A percentile compares a stretch with the other conserved stretches of the same genome.
These are phyloP conservation scores for Corymbia citriodora DNA, from an alignment of 441 rosid genomes.

Conservation along the genomic window DNA sequence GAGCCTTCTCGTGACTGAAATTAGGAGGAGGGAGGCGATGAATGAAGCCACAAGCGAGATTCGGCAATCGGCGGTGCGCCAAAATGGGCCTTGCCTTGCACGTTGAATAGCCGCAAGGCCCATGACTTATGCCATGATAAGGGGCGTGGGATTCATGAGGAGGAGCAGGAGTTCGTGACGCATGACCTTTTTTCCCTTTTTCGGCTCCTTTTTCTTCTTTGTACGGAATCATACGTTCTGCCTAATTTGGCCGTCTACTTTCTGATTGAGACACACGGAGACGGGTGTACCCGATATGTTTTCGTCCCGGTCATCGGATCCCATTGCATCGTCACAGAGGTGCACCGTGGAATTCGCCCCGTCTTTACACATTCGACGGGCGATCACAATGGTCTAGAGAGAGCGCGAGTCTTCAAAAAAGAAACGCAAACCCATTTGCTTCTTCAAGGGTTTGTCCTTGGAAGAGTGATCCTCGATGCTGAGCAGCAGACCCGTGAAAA, in stretches of 20 bases:
- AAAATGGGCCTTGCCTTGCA: not conserved
- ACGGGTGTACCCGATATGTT: not conserved
- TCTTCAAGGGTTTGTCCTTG: not conserved
- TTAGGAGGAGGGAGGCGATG: not conserved
- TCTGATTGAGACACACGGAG: not conserved
- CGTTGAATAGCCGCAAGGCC: not conserved
- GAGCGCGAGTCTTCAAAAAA: not conserved
- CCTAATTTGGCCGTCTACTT: not conserved
- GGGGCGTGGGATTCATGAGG: not conserved
- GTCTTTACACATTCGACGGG: not conserved
- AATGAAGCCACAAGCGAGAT: not conserved
- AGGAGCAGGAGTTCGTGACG: fast-evolving
- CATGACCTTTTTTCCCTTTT: not conserved
- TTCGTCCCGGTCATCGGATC: not conserved
- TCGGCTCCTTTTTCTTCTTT: fast-evolving
- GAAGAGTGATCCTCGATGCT: not conserved
- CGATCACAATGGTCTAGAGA: not conserved
- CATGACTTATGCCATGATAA: not conserved
- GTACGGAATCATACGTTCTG: not conserved
- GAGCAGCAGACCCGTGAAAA: not conserved
- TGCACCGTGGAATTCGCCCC: not conserved
- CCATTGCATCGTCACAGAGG: not conserved
- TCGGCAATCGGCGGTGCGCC: not conserved
- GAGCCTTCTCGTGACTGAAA: not conserved
- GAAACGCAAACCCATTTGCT: not conserved